Evolutionary conservation across 2,329 filamentous ascomycete genomes (phyloP).

Genomic region (Phialophora chinensis): DNA sequence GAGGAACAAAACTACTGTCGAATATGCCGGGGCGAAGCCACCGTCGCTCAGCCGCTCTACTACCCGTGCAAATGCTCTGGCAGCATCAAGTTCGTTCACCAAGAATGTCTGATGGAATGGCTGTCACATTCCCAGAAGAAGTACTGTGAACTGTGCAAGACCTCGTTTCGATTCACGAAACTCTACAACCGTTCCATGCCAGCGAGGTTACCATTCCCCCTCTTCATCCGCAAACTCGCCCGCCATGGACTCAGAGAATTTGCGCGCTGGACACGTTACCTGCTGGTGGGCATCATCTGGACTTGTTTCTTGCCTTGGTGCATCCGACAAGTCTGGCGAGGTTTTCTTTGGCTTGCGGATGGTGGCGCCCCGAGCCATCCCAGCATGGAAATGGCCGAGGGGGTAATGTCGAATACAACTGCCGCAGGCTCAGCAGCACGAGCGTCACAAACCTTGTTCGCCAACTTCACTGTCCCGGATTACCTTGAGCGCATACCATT

Average conservation of each 20-base stretch:
- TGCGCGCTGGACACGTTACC: conserved; percentile 76
- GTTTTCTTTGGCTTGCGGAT: conserved; percentile 93
- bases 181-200: conserved; percentile 96
- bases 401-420: conserved; percentile 21
- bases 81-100: conserved; percentile 98
- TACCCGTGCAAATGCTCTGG: conserved; percentile 99
- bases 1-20: conserved; percentile 81
- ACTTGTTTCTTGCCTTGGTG: conserved; percentile 84
- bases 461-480: conserved; percentile 19
- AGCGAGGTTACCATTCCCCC: conserved; percentile 73
- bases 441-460: neutral
- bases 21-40: conserved; percentile 91
- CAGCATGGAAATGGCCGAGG: conserved; percentile 15
- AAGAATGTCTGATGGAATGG: conserved; percentile 99
- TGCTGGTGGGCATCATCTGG: conserved; percentile 86
- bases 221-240: conserved; percentile 80
- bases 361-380: conserved; percentile 62
- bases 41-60: conserved; percentile 82
- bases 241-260: conserved; percentile 75
- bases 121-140: conserved; percentile 98
- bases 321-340: conserved; percentile 90
- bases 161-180: conserved; percentile 96
- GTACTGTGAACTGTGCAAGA: conserved; percentile 99
- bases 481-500: conserved; percentile 31
- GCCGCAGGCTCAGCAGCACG: neutral